Evolutionary conservation across 768 basidiomycete species (phyloP), one percentile per base, ranked within the genome.

Genomic region (Inosperma sp.): DNA sequence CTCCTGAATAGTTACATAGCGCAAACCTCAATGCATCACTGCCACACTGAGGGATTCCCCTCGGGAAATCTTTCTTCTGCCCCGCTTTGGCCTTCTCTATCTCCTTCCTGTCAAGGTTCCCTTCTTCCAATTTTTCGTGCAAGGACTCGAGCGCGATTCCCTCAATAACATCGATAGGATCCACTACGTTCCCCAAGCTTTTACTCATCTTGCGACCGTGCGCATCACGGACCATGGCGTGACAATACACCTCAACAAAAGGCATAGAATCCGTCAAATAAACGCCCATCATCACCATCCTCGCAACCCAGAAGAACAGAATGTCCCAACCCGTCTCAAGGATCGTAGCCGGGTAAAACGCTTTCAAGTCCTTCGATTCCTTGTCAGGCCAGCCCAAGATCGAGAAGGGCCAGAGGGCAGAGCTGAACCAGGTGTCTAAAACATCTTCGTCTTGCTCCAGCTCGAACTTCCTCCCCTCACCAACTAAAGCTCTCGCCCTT

Each of bases 251-350:
- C 69, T 99, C 94, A 41, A 81, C 76, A 79, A 98, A 99, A 1
- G 96, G 96, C 75, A 99, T 80, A 61, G 88, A 68, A 22, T 80
- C 93, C 0, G 96, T 99, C 39, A 97, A 81, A 50, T 86, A 79
- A 59, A 92, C 71, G 35, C 96, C 95, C 29, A 98, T 82, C 62
- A 99, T 72, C 42, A 89, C 95, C 95, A 98, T 99, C 35, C 96
- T 87, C 13, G 96, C 94, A 6, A 98, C 95, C 96, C 96, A 99
- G 81, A 98, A 98, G 79, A 94, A 94, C n/a, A 99, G 69, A 61
- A 98, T 98, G 56, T 98, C 96, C 95, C 96, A 98, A 39, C 96
- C 96, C 0, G 96, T 99, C 72, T 98, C 96, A 25, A 98, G 81
- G 36, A 98, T 59, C n/a, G 84, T 80, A 2, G 90, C 72, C 0